phyloP scores from a whole-genome alignment of 768 basidiomycete genomes.

The Suillus placidus region DNA sequence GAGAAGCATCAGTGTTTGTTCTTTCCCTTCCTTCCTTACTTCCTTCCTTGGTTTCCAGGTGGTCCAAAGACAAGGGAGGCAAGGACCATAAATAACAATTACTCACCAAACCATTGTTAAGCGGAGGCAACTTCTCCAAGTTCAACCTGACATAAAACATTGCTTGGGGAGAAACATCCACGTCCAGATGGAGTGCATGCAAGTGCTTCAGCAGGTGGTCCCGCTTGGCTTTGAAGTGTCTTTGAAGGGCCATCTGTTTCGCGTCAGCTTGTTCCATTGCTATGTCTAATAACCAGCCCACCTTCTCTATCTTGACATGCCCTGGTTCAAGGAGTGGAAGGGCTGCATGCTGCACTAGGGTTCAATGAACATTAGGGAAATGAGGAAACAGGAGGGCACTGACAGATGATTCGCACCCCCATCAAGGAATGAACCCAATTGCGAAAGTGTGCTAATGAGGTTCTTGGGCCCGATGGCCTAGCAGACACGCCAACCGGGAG shows the following conservation, averaged over 20 bases:
- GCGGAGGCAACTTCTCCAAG: constrained; percentile 77
- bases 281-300: constrained; percentile 17
- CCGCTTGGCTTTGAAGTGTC: constrained; percentile 88
- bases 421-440: constrained; percentile 91
- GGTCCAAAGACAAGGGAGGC: neutral
- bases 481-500: constrained; percentile 95
- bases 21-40: neutral
- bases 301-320: constrained; percentile 71
- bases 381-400: constrained; percentile 29
- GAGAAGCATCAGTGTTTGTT: constrained; percentile 3
- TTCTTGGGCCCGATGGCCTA: constrained; percentile 94
- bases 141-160: constrained; percentile 98
- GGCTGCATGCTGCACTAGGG: constrained; percentile 61
- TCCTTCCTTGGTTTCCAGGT: neutral
- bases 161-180: constrained; percentile 71
- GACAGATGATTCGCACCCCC: constrained; percentile 94
- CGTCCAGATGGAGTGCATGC: constrained; percentile 73
- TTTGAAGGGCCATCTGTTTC: constrained; percentile 73
- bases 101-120: constrained; percentile 85
- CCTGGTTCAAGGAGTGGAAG: constrained; percentile 77
- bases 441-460: constrained; percentile 84
- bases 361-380: constrained; percentile 7
- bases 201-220: constrained; percentile 88
- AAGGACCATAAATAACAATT: neutral
- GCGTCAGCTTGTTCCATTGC: neutral